A percentile compares a stretch with the other conserved stretches of the same genome.
Conservation (phyloP, 2,329 filamentous ascomycete genomes). For the Periconia sp. region DNA sequence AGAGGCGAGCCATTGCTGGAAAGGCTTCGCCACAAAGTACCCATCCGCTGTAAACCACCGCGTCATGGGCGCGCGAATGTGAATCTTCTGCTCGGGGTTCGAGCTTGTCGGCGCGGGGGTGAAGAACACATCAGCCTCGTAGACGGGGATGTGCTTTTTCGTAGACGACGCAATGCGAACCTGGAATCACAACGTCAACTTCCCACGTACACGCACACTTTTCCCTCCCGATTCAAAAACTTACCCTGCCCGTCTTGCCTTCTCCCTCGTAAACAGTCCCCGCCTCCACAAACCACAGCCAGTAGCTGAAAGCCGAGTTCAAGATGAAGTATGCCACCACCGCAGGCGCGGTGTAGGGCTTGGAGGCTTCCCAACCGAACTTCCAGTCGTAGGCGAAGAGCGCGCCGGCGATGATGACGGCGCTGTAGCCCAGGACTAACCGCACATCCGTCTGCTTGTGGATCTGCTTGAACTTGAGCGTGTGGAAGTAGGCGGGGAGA, state of each 20-base stretch:
- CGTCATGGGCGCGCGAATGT: constrained; percentile 67
- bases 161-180: constrained; percentile 72
- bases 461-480: constrained; percentile 79
- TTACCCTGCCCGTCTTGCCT: constrained; percentile 66
- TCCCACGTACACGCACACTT: too few species aligned
- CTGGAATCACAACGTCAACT: too few species aligned
- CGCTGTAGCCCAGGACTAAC: constrained; percentile 78
- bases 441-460: constrained; percentile 81
- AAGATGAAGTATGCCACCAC: constrained; percentile 78
- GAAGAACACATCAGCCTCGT: constrained; percentile 70
- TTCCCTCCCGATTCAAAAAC: not conserved
- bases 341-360: constrained; percentile 76
- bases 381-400: constrained; percentile 93
- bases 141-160: constrained; percentile 79
- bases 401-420: constrained; percentile 76
- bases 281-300: constrained; percentile 83
- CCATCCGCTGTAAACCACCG: constrained; percentile 76
- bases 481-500: constrained; percentile 89
- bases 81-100: constrained; percentile 46
- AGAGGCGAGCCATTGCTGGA: constrained; percentile 76
- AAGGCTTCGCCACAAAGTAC: constrained; percentile 71
- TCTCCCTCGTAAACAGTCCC: constrained; percentile 80
- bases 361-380: constrained; percentile 84
- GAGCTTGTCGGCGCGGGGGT: constrained; percentile 37
- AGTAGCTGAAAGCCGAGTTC: constrained; percentile 77